phyloP scores from a whole-genome alignment of 2,329 filamentous ascomycete genomes.

The Bipolaris cookei region DNA sequence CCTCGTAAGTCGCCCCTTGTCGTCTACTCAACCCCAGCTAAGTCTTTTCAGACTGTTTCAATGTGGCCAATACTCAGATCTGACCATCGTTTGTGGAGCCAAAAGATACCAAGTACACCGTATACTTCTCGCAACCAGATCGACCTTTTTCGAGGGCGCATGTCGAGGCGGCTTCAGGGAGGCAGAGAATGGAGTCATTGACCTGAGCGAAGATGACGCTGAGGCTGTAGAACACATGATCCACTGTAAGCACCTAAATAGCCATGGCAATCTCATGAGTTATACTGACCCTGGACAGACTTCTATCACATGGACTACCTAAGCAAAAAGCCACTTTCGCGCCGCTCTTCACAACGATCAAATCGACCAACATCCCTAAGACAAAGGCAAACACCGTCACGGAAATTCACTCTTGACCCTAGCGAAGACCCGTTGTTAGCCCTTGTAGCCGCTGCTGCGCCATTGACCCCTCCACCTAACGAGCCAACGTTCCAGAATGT shows the following conservation, averaged over 20 bases:
- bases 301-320: conserved; percentile 53
- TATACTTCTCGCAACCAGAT: conserved; percentile 57
- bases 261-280: conserved; percentile 2
- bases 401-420: conserved; percentile 42
- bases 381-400: conserved; percentile 23
- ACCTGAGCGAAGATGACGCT: conserved; percentile 50
- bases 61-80: conserved; percentile 55
- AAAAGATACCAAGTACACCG: conserved; percentile 57
- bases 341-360: conserved; percentile 40
- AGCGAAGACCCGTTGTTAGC: conserved; percentile 50
- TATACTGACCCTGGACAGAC: conserved; percentile 38
- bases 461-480: conserved; percentile 37
- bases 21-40: conserved; percentile 26
- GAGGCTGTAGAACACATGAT: conserved; percentile 53
- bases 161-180: conserved; percentile 49
- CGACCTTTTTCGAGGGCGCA: conserved; percentile 55
- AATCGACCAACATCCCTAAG: conserved; percentile 29
- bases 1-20: conserved; percentile 50
- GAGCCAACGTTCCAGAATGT: conserved; percentile 30
- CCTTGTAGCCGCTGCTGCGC: conserved; percentile 34
- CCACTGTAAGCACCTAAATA: conserved; percentile 42
- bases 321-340: conserved; percentile 40
- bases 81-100: conserved; percentile 55
- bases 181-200: conserved; percentile 46
- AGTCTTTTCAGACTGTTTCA: conserved; percentile 47